Evolutionary conservation across 2,329 filamentous ascomycete genomes (phyloP).

Genomic region (Colletotrichum nymphaeae): DNA sequence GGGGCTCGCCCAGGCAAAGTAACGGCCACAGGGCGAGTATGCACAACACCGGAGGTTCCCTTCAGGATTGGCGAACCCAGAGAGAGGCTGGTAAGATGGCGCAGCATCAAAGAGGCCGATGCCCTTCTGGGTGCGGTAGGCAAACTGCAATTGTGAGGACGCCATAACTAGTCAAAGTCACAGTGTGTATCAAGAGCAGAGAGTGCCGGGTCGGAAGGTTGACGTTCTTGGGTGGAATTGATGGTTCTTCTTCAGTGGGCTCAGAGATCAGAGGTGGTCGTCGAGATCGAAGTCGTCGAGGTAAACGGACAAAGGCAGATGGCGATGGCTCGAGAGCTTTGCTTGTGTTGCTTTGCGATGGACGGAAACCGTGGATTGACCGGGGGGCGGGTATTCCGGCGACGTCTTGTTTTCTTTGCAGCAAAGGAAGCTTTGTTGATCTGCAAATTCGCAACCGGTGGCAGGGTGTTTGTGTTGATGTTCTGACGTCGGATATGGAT

Average conservation of each 20-base stretch:
- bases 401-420: constrained; percentile 8
- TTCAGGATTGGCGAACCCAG: constrained; percentile 88
- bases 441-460: constrained; percentile 5
- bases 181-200: constrained; percentile 59
- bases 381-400: constrained; percentile 3
- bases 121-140: constrained; percentile 95
- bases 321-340: constrained; percentile 11
- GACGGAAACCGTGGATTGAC: not conserved
- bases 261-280: constrained; percentile 3
- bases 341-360: not conserved
- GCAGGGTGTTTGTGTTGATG: constrained; percentile 1
- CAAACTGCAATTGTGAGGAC: constrained; percentile 90
- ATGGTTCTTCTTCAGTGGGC: constrained; percentile 38
- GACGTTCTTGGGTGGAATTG: constrained; percentile 37
- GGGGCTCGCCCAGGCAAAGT: constrained; percentile 93
- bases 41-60: constrained; percentile 94
- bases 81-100: constrained; percentile 85
- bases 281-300: constrained; percentile 13
- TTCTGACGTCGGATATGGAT: constrained; percentile 15
- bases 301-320: constrained; percentile 32
- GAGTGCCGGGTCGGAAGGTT: constrained; percentile 31
- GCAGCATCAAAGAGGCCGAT: constrained; percentile 94
- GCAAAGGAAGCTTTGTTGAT: constrained; percentile 32
- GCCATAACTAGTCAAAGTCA: constrained; percentile 96
- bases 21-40: constrained; percentile 96